Base-by-base conservation (phyloP, 2,329 filamentous ascomycete genomes). In the Cryphonectria nitschkei region DNA sequence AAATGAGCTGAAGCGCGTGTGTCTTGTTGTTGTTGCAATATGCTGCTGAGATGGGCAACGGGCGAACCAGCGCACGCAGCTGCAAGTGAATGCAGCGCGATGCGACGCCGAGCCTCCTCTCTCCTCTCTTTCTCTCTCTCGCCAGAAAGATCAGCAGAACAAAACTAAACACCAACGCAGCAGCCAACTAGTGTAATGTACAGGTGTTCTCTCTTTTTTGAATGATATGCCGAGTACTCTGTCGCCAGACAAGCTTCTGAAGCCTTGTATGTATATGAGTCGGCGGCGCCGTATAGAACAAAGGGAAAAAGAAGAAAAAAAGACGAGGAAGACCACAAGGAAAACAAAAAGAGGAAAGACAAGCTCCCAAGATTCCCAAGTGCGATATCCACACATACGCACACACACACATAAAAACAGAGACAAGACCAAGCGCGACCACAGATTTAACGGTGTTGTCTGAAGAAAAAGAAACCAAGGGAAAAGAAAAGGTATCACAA, bases 181-280 rank as follows among this genome's bases (percentile, higher is more conserved):
- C 69, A 69, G 70, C 76, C 76, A 79, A 82, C 82, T 83, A 84
- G 68, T 79, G 81, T 87, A 87, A 86, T 87, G 84, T 87, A 87
- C 85, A 87, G 81, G 71, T 73, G 63, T 58, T 71, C 71, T 69
- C 68, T 69, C 69, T 70, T 69, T 71, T 69, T 73, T 70, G 68
- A 81, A 80, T 81, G 77, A 77, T 80, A 81, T 82, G 81, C 81
- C 80, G 79, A 74, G 76, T 80, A 78, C 78, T 74, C 78, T 80
- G 78, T 81, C 78, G 79, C 78, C 76, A 77, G 77, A 79, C 79
- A 76, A 78, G 80, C 78, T 75, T 71, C 70, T 70, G 65, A 68
- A 73, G 65, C 70, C 68, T 71, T 71, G 69, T 73, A 73, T 73
- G 71, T 73, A 73, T 71, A 71, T 68, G 69, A 68, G 61, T 67